A percentile compares a stretch with the other conserved stretches of the same genome.
Conservation (phyloP, 192 early-diverging fungal genomes). For the Phlyctochytrium planicorne region DNA sequence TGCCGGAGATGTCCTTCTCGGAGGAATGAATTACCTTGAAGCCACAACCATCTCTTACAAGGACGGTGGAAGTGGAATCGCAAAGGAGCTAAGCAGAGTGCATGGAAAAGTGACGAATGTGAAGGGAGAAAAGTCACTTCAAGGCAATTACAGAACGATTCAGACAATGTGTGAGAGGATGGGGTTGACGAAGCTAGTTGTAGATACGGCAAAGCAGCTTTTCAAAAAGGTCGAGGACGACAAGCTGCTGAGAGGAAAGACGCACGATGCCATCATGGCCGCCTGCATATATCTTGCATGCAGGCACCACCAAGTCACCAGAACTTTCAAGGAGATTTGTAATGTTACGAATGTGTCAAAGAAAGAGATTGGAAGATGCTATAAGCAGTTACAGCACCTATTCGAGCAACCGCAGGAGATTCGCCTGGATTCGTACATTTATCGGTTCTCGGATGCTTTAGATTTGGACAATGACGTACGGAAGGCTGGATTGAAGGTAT, state of each 20-base stretch:
- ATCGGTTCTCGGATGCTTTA: constrained; percentile 79
- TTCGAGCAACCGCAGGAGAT: constrained; percentile 15
- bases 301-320: constrained; percentile 72
- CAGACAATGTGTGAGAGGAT: constrained; percentile 78
- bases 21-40: constrained; percentile 71
- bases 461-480: constrained; percentile 66
- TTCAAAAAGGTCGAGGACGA: constrained; percentile 83
- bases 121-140: constrained; percentile 72
- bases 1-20: constrained; percentile 73
- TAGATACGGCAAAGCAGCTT: constrained; percentile 82
- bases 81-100: constrained; percentile 69
- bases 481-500: constrained; percentile 70
- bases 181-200: constrained; percentile 68
- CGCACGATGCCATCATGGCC: constrained; percentile 78
- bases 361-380: constrained; percentile 89
- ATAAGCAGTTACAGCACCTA: constrained; percentile 55
- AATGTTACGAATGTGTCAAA: constrained; percentile 86
- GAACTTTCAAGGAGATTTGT: constrained; percentile 95
- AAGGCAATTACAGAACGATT: constrained; percentile 71
- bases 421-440: constrained; percentile 52
- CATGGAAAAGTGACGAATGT: constrained; percentile 69
- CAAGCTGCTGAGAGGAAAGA: constrained; percentile 78
- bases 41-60: constrained; percentile 72
- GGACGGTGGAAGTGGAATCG: constrained; percentile 73
- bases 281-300: constrained; percentile 94